A percentile compares a stretch with the other conserved stretches of the same genome.
phyloP scores from a whole-genome alignment of 2,329 filamentous ascomycete genomes.

The Colletotrichum navitas region DNA sequence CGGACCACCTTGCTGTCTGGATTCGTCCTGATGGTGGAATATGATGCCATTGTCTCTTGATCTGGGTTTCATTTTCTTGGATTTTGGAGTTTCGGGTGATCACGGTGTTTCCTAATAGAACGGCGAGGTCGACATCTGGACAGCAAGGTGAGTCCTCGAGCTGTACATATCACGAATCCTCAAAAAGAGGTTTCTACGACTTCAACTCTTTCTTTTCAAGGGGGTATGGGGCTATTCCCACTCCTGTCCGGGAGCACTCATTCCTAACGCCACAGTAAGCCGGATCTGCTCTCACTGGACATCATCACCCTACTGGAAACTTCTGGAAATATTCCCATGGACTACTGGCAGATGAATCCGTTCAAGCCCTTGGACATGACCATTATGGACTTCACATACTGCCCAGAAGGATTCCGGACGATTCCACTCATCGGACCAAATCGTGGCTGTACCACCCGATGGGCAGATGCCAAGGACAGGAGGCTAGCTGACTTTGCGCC shows the following conservation, averaged over 20 bases:
- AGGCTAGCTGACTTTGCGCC: background rate
- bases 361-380: slow-evolving; percentile 13
- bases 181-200: slow-evolving; percentile 11
- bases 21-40: slow-evolving; percentile 33
- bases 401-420: background rate
- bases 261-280: slow-evolving; percentile 27
- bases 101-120: slow-evolving; percentile 38
- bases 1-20: slow-evolving; percentile 42
- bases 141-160: slow-evolving; percentile 43
- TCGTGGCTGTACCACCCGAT: slow-evolving; percentile 30
- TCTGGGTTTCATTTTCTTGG: slow-evolving; percentile 41
- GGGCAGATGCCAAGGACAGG: slow-evolving; percentile 13
- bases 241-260: slow-evolving; percentile 1
- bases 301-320: slow-evolving; percentile 11
- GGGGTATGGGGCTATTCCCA: slow-evolving; percentile 2
- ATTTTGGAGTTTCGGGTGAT: slow-evolving; percentile 41
- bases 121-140: slow-evolving; percentile 40
- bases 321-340: slow-evolving; percentile 14
- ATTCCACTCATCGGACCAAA: background rate
- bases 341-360: slow-evolving; percentile 5
- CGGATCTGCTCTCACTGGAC: slow-evolving; percentile 19
- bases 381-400: slow-evolving; percentile 12
- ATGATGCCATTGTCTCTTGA: slow-evolving; percentile 33
- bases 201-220: slow-evolving; percentile 15
- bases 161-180: slow-evolving; percentile 37